Conservation (phyloP, 192 early-diverging fungal species). For the Backusella psychrophila region DNA sequence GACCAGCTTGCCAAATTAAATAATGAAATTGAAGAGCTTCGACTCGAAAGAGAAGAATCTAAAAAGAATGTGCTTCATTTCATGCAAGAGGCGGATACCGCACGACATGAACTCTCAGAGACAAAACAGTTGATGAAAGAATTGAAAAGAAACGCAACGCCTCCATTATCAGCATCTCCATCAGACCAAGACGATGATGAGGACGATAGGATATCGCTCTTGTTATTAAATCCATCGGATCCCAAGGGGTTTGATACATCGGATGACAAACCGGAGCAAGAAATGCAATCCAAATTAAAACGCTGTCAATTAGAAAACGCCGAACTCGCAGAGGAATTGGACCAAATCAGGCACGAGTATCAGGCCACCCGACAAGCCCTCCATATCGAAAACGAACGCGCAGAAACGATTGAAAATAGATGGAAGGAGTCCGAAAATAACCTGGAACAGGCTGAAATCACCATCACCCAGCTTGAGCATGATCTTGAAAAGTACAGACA, state of each 20-base stretch:
- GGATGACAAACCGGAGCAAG: background rate
- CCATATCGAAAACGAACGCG: slow-evolving; percentile 11
- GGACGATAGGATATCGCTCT: background rate
- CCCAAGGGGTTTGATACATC: background rate
- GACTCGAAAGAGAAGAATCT: slow-evolving; percentile 18
- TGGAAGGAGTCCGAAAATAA: slow-evolving; percentile 10
- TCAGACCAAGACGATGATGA: background rate
- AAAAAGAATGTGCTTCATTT: slow-evolving; percentile 21
- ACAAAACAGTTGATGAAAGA: background rate
- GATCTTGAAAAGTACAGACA: slow-evolving; percentile 1
- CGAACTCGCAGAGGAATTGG: background rate
- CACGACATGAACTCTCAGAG: background rate
- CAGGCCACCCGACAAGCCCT: background rate
- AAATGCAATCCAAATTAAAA: background rate
- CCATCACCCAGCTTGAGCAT: background rate
- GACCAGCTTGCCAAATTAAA: slow-evolving; percentile 10
- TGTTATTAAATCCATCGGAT: background rate
- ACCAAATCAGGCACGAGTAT: slow-evolving; percentile 7
- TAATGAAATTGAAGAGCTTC: slow-evolving; percentile 26
- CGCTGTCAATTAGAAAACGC: background rate
- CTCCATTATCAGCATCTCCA: background rate
- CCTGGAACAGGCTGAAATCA: slow-evolving; percentile 8
- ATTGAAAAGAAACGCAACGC: background rate
- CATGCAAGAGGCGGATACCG: slow-evolving; percentile 23
- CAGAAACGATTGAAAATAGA: background rate